Evolutionary conservation across 768 basidiomycete genomes (phyloP).

Genomic region (Holtermannia corniformis): DNA sequence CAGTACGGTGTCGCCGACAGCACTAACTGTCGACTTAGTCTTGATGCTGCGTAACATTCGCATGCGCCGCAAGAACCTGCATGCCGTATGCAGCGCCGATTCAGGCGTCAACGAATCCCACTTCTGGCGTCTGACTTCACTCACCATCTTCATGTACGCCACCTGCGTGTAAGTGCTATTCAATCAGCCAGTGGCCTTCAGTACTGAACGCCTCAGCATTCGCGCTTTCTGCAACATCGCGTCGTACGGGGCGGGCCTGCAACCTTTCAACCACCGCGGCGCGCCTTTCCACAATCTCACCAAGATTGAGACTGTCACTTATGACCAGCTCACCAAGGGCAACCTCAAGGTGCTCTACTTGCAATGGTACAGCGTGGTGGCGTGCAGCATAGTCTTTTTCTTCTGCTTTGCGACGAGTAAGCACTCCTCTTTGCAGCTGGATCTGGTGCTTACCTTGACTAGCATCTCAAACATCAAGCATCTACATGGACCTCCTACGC

Average conservation of each 20-base stretch:
- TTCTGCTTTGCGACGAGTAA: constrained; percentile 38
- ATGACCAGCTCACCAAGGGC: constrained; percentile 5
- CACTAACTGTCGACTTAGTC: constrained; percentile 8
- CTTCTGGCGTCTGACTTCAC: constrained; percentile 29
- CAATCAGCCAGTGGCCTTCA: neutral
- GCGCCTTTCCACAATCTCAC: constrained; percentile 17
- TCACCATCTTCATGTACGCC: constrained; percentile 28
- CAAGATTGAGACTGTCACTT: constrained; percentile 18
- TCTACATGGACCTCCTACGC: constrained; percentile 7
- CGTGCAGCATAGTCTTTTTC: constrained; percentile 35
- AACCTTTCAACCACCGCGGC: constrained; percentile 23
- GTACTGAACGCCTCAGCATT: constrained; percentile 14
- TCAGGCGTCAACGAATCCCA: constrained; percentile 29
- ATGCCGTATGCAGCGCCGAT: constrained; percentile 4
- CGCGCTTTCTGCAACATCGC: constrained; percentile 38
- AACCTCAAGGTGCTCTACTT: constrained; percentile 14
- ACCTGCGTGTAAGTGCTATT: constrained; percentile 26
- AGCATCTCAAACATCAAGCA: constrained; percentile 10
- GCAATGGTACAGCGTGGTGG: constrained; percentile 33
- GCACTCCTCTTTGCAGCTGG: neutral
- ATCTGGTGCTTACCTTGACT: neutral
- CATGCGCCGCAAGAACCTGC: constrained; percentile 28
- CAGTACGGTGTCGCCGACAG: neutral
- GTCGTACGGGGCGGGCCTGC: constrained; percentile 30
- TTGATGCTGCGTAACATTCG: constrained; percentile 36